These are phyloP conservation scores for Irpex lacteus DNA, from an alignment of 1,284 basidiomycete species.

Conservation along the genomic window DNA sequence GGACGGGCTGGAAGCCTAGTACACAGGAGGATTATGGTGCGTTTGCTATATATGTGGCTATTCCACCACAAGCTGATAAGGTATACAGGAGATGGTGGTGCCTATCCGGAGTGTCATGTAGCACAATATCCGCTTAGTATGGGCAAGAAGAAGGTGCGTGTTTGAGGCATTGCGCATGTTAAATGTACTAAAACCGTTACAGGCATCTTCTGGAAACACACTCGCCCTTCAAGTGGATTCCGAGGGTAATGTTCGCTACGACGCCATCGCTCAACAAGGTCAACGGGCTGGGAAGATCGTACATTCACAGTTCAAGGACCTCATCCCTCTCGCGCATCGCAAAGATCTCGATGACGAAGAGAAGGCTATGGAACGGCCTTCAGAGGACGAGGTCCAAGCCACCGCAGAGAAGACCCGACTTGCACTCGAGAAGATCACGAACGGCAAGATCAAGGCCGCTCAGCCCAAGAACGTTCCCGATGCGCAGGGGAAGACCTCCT, in stretches of 20 bases:
- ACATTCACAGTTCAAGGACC: constrained; percentile 96
- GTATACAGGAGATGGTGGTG: constrained; percentile 78
- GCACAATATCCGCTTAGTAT: constrained; percentile 97
- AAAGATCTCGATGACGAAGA: constrained; percentile 82
- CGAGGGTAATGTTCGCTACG: constrained; percentile 96
- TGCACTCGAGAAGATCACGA: constrained; percentile 91
- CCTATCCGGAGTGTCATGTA: constrained; percentile 96
- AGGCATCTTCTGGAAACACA: constrained; percentile 89
- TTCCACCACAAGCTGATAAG: background rate
- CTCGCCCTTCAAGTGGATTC: constrained; percentile 95
- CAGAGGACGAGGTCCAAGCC: constrained; percentile 84
- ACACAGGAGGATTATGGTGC: constrained; percentile 81
- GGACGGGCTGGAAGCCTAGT: constrained; percentile 85
- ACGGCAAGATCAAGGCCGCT: constrained; percentile 95
- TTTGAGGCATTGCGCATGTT: background rate
- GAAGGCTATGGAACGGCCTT: constrained; percentile 84
- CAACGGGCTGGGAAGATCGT: constrained; percentile 83
- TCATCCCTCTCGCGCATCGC: constrained; percentile 89
- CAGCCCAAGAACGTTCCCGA: constrained; percentile 89
- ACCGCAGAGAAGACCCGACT: constrained; percentile 89
- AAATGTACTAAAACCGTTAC: background rate
- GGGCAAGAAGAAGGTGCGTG: constrained; percentile 86
- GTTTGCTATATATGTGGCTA: constrained; percentile 19
- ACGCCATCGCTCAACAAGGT: constrained; percentile 95
- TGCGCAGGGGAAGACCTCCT: constrained; percentile 75